Evolutionary conservation across 1,139 yeast genomes (phyloP).

Genomic region (Scheffersomyces segobiensis): DNA sequence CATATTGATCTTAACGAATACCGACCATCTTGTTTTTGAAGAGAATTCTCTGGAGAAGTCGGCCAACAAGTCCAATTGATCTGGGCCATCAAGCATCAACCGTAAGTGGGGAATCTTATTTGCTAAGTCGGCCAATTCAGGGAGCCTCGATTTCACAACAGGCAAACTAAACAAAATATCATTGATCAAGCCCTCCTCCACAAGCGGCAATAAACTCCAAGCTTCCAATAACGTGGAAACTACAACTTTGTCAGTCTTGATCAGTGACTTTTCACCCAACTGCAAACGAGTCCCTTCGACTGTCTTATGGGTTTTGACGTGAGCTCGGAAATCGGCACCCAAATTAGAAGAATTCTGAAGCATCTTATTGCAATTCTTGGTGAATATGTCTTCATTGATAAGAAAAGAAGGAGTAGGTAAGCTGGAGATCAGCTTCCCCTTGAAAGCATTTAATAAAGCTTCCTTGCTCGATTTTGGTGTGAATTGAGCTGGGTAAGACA

Average conservation of each 20-base stretch:
- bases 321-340: constrained; percentile 56
- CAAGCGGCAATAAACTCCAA: constrained; percentile 49
- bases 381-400: constrained; percentile 34
- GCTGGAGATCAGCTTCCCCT: constrained; percentile 25
- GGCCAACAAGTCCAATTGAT: constrained; percentile 53
- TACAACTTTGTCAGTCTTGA: constrained; percentile 50
- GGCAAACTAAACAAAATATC: constrained; percentile 76
- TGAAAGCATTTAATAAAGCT: constrained; percentile 19
- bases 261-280: constrained; percentile 18
- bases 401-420: constrained; percentile 61
- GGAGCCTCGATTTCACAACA: constrained; percentile 52
- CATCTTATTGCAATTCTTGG: constrained; percentile 31
- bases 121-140: constrained; percentile 50
- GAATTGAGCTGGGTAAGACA: constrained; percentile 11
- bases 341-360: constrained; percentile 27
- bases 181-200: constrained; percentile 44
- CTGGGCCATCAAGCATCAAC: constrained; percentile 61
- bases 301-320: constrained; percentile 74
- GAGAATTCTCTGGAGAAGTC: constrained; percentile 28
- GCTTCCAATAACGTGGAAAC: constrained; percentile 75
- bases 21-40: constrained; percentile 45
- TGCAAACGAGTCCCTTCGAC: constrained; percentile 36
- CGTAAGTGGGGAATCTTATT: constrained; percentile 44
- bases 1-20: constrained; percentile 59
- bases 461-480: constrained; percentile 24